These are phyloP conservation scores for Groenewaldozyma tartarivorans DNA, from an alignment of 805 yeast species.

Conservation along the genomic window DNA sequence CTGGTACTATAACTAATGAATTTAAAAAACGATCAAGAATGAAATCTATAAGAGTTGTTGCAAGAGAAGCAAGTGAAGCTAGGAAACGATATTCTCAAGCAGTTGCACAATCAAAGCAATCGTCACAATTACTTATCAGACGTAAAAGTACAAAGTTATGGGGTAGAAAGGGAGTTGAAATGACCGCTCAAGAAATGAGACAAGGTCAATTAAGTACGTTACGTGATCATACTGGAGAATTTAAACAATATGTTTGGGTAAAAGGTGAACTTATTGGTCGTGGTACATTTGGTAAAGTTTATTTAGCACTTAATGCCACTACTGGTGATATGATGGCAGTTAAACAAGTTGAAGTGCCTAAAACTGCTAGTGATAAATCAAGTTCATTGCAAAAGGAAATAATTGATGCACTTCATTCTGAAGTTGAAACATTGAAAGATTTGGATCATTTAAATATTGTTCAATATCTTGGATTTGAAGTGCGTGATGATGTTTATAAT, in stretches of 20 bases:
- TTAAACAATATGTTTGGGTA: slow-evolving; percentile 91
- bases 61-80: slow-evolving; percentile 70
- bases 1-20: slow-evolving; percentile 1
- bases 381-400: slow-evolving; percentile 40
- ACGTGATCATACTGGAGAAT: slow-evolving; percentile 54
- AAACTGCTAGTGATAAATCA: slow-evolving; percentile 25
- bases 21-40: slow-evolving; percentile 36
- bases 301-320: slow-evolving; percentile 82
- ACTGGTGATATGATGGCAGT: slow-evolving; percentile 99
- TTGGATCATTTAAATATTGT: slow-evolving; percentile 90
- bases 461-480: slow-evolving; percentile 91
- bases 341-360: slow-evolving; percentile 75
- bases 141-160: slow-evolving; percentile 90
- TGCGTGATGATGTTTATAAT: slow-evolving; percentile 59
- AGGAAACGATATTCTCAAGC: slow-evolving; percentile 32
- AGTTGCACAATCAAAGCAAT: slow-evolving; percentile 1
- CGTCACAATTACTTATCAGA: slow-evolving; percentile 36
- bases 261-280: slow-evolving; percentile 94
- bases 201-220: slow-evolving; percentile 58
- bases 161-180: slow-evolving; percentile 92
- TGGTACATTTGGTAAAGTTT: slow-evolving; percentile 95
- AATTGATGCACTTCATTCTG: slow-evolving; percentile 75
- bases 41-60: slow-evolving; percentile 89
- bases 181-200: slow-evolving; percentile 59
- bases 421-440: slow-evolving; percentile 89